Conservation (phyloP, 495 filamentous ascomycete species). For the Margaritispora aquatica region DNA sequence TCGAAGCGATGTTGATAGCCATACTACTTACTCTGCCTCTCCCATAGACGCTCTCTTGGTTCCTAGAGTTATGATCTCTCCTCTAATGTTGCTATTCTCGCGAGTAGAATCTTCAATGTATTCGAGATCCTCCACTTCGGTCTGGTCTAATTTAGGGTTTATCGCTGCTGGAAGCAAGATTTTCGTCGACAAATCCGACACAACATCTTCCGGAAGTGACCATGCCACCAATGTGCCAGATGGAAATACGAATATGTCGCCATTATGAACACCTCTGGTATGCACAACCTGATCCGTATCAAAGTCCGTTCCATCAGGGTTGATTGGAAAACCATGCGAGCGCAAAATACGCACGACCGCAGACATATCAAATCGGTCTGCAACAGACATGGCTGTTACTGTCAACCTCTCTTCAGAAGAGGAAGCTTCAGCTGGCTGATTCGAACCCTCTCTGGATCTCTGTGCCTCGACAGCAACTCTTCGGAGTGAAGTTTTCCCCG, state of each 20-base stretch:
- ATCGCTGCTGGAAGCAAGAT: conserved; percentile 70
- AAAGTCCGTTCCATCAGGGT: conserved; percentile 54
- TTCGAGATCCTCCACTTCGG: conserved; percentile 87
- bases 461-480: conserved; percentile 56
- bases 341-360: conserved; percentile 63
- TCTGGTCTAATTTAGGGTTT: conserved; percentile 58
- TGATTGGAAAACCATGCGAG: conserved; percentile 60
- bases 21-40: conserved; percentile 1
- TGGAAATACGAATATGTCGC: conserved; percentile 94
- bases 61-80: conserved; percentile 85
- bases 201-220: conserved; percentile 68
- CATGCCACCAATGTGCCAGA: conserved; percentile 93
- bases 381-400: conserved; percentile 77
- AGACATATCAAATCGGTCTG: conserved; percentile 79
- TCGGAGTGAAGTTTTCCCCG: conserved; percentile 48
- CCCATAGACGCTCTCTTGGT: conserved; percentile 47
- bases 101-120: conserved; percentile 70
- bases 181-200: conserved; percentile 63
- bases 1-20: not conserved
- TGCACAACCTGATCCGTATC: conserved; percentile 54
- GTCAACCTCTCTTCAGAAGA: conserved; percentile 30
- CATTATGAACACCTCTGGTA: conserved; percentile 47
- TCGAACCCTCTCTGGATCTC: conserved; percentile 40
- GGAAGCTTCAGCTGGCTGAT: not conserved
- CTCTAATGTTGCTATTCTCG: conserved; percentile 73